Conservation (phyloP, 2,329 filamentous ascomycete species). For the Cytospora schulzeri region DNA sequence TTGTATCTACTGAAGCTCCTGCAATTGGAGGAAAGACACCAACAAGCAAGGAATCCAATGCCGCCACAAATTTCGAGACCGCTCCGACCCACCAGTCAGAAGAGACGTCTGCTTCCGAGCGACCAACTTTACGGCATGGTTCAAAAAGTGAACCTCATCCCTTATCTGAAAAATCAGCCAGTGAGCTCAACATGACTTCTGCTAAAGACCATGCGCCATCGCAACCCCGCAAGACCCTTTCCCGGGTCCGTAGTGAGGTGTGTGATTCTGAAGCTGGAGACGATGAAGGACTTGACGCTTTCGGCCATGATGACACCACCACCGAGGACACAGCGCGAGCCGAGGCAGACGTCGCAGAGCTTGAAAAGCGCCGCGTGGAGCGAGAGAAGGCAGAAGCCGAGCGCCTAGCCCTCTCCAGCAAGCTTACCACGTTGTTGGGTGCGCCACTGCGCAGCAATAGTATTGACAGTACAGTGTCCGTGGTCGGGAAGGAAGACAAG, state of each 20-base stretch:
- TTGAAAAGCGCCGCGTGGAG: conserved; percentile 19
- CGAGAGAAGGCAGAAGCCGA: conserved; percentile 36
- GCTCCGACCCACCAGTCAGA: conserved; percentile 37
- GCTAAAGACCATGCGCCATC: conserved; percentile 33
- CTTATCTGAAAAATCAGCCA: conserved; percentile 45
- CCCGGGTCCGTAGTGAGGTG: conserved; percentile 42
- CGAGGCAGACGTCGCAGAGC: conserved; percentile 16
- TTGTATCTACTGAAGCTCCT: conserved; percentile 19
- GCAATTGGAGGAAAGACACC: background rate
- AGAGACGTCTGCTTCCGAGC: background rate
- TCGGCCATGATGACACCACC: conserved; percentile 20
- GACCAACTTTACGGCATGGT: conserved; percentile 30
- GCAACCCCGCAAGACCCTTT: conserved; percentile 30
- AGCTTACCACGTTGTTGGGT: conserved; percentile 46
- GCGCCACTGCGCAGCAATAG: conserved; percentile 12
- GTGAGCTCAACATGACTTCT: conserved; percentile 47
- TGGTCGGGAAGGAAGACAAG: conserved; percentile 21
- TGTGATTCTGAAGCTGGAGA: conserved; percentile 40
- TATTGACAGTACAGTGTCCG: conserved; percentile 9
- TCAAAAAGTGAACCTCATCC: conserved; percentile 38
- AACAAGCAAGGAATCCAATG: conserved; percentile 25
- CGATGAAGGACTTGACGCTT: conserved; percentile 23
- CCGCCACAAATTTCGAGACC: conserved; percentile 33
- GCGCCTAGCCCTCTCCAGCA: conserved; percentile 45
- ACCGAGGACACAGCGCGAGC: background rate